Base-by-base conservation (phyloP, 2,329 filamentous ascomycete species). In the Cladosporium cucumerinum region DNA sequence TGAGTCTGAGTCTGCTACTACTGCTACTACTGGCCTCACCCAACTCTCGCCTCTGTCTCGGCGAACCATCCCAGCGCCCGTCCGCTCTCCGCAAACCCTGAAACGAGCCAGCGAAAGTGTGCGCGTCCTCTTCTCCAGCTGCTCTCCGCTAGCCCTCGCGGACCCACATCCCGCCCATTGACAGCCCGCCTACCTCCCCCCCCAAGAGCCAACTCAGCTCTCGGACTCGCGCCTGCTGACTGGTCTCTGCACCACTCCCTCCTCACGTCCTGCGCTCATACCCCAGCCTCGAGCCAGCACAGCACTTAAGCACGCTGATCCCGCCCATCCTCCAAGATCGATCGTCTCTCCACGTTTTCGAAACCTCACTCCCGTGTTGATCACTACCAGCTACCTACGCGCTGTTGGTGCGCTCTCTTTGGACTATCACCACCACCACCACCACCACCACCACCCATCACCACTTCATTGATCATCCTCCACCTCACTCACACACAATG, bases 401-500 rank as follows among this genome's bases (percentile, higher is more conserved):
- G 23, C 63, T 66, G 58, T 18, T 63, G 49, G 34, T 30, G 59
- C 52, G 49, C 60, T 39, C 54, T 59, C 59, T 61, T 52, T 54
- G 46, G 26, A 43, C 60, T 26, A 55, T 28, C 55, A 61, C 46
- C 30, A 30, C 30, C 32, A 30, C 51, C 57, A 54, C n/a, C n/a
- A n/a, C n/a, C 32, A 30, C 43, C 57, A 57, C 61, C 32, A 30
- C 51, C 57, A 54, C 61, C n/a, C 32, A 32, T 43, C 61, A 57
- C 61, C 65, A 64, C 69, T 63, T 69, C 69, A 70, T 68, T 67
- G 65, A 68, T 46, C 36, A 43, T 43, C 65, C 61, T 68, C 64
- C 69, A 69, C 71, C 68, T 67, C 65, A 68, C 68, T 60, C 63
- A 25, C 63, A 61, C 58, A 72, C 69, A 70, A 97, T 97, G 93